Evolutionary conservation across 2,329 filamentous ascomycete genomes (phyloP).

Genomic region (Penicillium sp.): DNA sequence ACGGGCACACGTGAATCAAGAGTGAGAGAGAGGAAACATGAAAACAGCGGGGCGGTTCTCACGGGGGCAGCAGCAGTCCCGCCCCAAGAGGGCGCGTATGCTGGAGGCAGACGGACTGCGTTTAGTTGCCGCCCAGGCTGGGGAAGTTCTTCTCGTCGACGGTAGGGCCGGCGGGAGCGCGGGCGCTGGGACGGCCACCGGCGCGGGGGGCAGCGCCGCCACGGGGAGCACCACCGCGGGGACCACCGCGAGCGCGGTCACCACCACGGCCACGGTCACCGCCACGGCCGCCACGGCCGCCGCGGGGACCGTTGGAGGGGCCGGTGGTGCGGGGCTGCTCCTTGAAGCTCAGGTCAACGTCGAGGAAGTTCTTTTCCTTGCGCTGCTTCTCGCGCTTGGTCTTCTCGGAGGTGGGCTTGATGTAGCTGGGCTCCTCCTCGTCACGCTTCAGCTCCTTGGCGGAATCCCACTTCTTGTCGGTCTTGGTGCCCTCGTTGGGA

Average conservation of each 20-base stretch:
- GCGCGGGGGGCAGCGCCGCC: conserved; percentile 20
- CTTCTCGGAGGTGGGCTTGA: conserved; percentile 72
- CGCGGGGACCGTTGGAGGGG: conserved; percentile 48
- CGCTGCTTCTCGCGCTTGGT: conserved; percentile 77
- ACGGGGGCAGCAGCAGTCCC: too few relatives aligned
- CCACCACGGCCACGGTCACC: conserved; percentile 30
- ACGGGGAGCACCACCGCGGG: conserved; percentile 22
- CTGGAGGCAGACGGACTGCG: too few relatives aligned
- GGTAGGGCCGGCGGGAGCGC: conserved; percentile 41
- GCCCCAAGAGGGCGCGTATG: too few relatives aligned
- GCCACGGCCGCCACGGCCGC: conserved; percentile 49
- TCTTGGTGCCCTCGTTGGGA: conserved; percentile 86
- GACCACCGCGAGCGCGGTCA: conserved; percentile 29
- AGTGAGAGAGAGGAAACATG: not conserved
- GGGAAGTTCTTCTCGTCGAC: conserved; percentile 50
- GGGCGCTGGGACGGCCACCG: conserved; percentile 29
- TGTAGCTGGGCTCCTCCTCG: conserved; percentile 67
- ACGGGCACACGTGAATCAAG: not conserved
- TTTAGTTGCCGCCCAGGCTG: conserved; percentile 44
- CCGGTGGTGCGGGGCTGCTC: conserved; percentile 61
- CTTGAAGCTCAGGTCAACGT: conserved; percentile 81
- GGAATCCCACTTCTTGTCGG: conserved; percentile 87
- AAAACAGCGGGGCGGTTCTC: not conserved
- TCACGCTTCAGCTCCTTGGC: conserved; percentile 63
- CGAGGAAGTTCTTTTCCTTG: conserved; percentile 85